Conservation (phyloP, 805 yeast species). For the Starmerella powellii region DNA sequence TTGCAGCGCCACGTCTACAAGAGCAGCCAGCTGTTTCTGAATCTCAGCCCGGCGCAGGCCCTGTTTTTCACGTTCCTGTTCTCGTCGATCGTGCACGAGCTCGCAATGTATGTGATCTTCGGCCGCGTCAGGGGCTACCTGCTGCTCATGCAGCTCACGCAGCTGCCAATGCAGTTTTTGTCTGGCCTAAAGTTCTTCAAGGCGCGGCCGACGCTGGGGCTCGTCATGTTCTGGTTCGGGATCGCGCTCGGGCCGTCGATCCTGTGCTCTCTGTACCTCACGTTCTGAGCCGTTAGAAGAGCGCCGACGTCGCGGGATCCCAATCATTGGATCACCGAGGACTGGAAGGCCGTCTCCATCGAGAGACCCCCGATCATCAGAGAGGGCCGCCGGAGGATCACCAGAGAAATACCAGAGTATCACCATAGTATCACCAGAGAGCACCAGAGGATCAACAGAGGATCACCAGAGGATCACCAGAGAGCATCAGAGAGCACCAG, state of each 20-base stretch:
- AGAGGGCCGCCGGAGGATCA: too few species aligned
- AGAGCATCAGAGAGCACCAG: too few species aligned
- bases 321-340: too few species aligned
- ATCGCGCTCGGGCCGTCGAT: conserved; percentile 81
- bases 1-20: conserved; percentile 88
- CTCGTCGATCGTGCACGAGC: conserved; percentile 76
- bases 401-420: too few species aligned
- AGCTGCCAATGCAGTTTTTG: conserved; percentile 63
- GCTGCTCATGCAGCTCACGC: conserved; percentile 71
- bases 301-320: too few species aligned
- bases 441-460: too few species aligned
- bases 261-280: conserved; percentile 70
- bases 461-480: neutral
- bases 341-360: too few species aligned
- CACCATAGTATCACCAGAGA: too few species aligned
- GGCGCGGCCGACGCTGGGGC: conserved; percentile 52
- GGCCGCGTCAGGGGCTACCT: conserved; percentile 69
- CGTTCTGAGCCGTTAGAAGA: conserved; percentile 40
- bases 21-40: conserved; percentile 65
- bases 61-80: conserved; percentile 49
- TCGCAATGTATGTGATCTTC: conserved; percentile 84
- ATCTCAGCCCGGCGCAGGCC: conserved; percentile 54
- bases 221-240: conserved; percentile 81
- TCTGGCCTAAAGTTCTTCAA: conserved; percentile 48
- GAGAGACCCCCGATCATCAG: too few species aligned